Conservation (phyloP, 495 filamentous ascomycete genomes). For the Hypoxylon rickii region DNA sequence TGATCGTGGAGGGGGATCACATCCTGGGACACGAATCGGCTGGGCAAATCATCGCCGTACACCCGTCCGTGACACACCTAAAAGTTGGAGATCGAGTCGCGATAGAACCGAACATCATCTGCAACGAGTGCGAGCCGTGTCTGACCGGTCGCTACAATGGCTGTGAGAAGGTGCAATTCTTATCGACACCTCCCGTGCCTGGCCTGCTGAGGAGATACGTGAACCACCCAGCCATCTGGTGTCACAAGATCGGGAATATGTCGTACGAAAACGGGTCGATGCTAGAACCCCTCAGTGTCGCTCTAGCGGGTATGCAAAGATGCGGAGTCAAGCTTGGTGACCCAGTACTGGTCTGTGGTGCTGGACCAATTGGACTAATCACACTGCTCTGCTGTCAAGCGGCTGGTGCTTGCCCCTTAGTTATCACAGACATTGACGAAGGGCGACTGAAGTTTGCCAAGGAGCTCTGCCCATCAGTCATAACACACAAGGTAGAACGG, state of each 20-base stretch:
- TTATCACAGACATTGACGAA: slow-evolving; percentile 92
- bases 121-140: slow-evolving; percentile 86
- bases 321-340: slow-evolving; percentile 79
- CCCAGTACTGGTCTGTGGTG: slow-evolving; percentile 82
- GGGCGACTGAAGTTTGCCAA: slow-evolving; percentile 82
- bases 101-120: slow-evolving; percentile 89
- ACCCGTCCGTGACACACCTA: slow-evolving; percentile 74
- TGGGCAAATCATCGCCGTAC: slow-evolving; percentile 78
- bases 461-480: slow-evolving; percentile 70
- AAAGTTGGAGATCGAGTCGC: slow-evolving; percentile 85
- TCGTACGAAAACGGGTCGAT: slow-evolving; percentile 86
- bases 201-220: slow-evolving; percentile 91
- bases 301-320: slow-evolving; percentile 81
- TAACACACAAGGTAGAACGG: slow-evolving; percentile 77
- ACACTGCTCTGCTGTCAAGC: slow-evolving; percentile 79
- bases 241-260: slow-evolving; percentile 90
- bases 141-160: slow-evolving; percentile 92
- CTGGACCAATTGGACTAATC: slow-evolving; percentile 88
- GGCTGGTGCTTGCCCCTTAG: slow-evolving; percentile 81
- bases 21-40: slow-evolving; percentile 93
- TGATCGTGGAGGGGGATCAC: slow-evolving; percentile 85
- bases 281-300: slow-evolving; percentile 84
- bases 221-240: slow-evolving; percentile 89
- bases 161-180: slow-evolving; percentile 80
- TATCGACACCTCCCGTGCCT: slow-evolving; percentile 85